A percentile compares a stretch with the other conserved stretches of the same genome.
These are phyloP conservation scores for Paecilomyces sp. DNA, from an alignment of 2,329 filamentous ascomycete genomes.

Conservation along the genomic window DNA sequence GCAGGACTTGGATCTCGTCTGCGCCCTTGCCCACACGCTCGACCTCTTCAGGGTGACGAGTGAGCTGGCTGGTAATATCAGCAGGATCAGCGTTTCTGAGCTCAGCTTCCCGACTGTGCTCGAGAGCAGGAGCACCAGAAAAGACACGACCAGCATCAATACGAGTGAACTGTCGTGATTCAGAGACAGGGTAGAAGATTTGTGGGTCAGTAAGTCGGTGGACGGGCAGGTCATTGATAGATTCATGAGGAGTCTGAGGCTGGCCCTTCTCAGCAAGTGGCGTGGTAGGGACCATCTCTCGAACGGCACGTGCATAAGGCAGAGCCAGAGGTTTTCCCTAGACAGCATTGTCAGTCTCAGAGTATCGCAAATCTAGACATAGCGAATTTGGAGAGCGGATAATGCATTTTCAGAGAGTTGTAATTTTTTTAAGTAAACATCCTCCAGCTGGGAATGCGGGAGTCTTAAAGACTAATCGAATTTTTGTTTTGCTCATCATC, in stretches of 20 bases:
- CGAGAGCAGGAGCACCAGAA: constrained; percentile 35
- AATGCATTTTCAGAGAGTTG: constrained; percentile 59
- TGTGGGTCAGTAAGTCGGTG: constrained; percentile 48
- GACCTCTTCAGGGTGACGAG: constrained; percentile 24
- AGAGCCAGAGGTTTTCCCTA: constrained; percentile 71
- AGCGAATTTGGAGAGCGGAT: not conserved
- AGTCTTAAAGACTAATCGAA: constrained; percentile 99
- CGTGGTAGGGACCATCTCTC: constrained; percentile 73
- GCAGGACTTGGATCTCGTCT: constrained; percentile 43
- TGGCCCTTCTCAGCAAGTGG: constrained; percentile 32
- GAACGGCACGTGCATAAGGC: constrained; percentile 69
- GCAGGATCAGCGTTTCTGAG: constrained; percentile 24
- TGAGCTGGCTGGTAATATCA: constrained; percentile 21
- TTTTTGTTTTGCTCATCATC: constrained; percentile 69
- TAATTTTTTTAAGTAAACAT: constrained; percentile 51
- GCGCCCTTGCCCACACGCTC: constrained; percentile 37
- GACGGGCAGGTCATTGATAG: constrained; percentile 58
- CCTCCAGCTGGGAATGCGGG: constrained; percentile 34
- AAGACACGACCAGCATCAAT: constrained; percentile 59
- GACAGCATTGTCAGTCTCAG: constrained; percentile 6
- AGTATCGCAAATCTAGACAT: constrained; percentile 3
- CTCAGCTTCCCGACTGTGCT: constrained; percentile 13
- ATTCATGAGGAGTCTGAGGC: constrained; percentile 45
- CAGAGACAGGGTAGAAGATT: constrained; percentile 57
- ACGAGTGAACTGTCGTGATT: constrained; percentile 59